phyloP scores from a whole-genome alignment of 805 yeast species.

The Komagataella populi region DNA sequence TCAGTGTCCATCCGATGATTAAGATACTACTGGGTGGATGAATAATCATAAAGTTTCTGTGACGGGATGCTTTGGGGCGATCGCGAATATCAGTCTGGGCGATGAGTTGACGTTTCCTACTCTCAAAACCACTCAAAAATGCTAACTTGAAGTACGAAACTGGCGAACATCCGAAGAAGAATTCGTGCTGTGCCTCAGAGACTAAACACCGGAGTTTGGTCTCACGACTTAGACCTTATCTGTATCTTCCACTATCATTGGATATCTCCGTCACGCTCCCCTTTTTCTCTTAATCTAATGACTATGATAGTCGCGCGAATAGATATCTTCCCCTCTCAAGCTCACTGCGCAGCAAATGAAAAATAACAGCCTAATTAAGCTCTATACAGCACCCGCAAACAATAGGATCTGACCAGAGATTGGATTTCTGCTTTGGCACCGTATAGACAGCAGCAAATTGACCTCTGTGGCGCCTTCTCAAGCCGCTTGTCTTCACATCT shows the following conservation, averaged over 20 bases:
- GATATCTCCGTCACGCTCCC: not conserved
- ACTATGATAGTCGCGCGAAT: not conserved
- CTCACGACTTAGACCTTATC: too few relatives aligned
- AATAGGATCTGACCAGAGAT: not conserved
- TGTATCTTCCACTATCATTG: too few relatives aligned
- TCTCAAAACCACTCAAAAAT: too few relatives aligned
- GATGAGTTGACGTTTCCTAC: not conserved
- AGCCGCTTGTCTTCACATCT: not conserved
- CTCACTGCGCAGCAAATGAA: not conserved
- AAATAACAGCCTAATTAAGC: not conserved
- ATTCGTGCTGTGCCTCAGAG: too few relatives aligned
- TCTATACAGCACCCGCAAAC: not conserved
- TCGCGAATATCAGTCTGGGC: not conserved
- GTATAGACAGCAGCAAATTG: not conserved
- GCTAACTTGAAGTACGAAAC: too few relatives aligned
- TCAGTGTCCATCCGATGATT: constrained; percentile 16
- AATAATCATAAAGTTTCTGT: not conserved
- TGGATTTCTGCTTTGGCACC: not conserved
- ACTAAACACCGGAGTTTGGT: too few relatives aligned
- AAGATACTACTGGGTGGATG: not conserved
- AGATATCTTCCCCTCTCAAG: not conserved
- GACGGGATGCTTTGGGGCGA: not conserved
- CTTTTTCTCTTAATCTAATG: not conserved
- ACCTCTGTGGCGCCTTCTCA: not conserved
- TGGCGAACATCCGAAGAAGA: too few relatives aligned